Evolutionary conservation across 2,329 filamentous ascomycete species (phyloP).

Genomic region (Pleurostoma richardsiae): DNA sequence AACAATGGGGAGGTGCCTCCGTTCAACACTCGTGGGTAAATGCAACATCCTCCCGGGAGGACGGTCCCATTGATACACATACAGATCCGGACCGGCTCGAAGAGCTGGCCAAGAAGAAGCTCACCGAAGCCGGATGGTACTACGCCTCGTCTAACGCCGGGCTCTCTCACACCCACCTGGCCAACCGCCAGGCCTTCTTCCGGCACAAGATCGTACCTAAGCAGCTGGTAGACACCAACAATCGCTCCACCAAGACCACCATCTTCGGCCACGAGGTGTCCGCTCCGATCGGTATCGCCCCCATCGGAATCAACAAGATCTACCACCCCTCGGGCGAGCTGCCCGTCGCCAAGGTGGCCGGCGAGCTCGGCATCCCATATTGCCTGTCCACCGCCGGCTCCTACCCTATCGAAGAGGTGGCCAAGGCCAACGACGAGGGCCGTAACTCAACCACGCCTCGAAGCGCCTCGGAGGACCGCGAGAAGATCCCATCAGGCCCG

Average conservation of each 20-base stretch:
- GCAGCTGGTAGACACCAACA: conserved; percentile 56
- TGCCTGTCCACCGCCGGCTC: conserved; percentile 54
- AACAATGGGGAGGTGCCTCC: conserved; percentile 15
- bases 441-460: not conserved
- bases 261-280: conserved; percentile 57
- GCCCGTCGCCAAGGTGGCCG: conserved; percentile 53
- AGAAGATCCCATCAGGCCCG: conserved; percentile 17
- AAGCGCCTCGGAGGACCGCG: conserved; percentile 9
- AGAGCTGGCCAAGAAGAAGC: conserved; percentile 47
- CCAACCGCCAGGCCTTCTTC: conserved; percentile 60
- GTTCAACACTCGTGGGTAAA: conserved; percentile 15
- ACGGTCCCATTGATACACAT: not conserved
- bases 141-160: conserved; percentile 55
- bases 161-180: conserved; percentile 43
- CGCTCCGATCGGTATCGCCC: conserved; percentile 60
- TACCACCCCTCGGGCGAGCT: conserved; percentile 55
- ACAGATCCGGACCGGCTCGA: conserved; percentile 54
- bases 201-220: conserved; percentile 57
- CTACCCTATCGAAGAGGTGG: conserved; percentile 53
- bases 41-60: not conserved
- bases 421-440: conserved; percentile 44
- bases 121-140: conserved; percentile 54
- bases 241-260: conserved; percentile 47
- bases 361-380: conserved; percentile 55
- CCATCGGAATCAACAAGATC: conserved; percentile 62